These are phyloP conservation scores for Tetrapisispora nanseiensis DNA, from an alignment of 805 yeast genomes.

Conservation along the genomic window DNA sequence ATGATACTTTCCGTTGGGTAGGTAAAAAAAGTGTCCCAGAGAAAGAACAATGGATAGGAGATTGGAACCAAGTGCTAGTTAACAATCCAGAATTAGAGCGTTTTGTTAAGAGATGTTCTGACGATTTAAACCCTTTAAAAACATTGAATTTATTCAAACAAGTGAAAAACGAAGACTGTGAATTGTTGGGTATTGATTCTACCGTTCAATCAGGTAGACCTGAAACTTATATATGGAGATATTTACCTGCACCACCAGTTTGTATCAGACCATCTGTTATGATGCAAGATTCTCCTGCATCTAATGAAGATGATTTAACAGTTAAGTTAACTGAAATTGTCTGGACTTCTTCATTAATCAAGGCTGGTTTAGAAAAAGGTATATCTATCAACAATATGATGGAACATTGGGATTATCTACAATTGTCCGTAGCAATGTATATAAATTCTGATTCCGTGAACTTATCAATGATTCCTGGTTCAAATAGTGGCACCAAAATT, in stretches of 20 bases:
- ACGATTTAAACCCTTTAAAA: conserved; percentile 88
- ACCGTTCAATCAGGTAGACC: conserved; percentile 78
- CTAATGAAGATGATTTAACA: conserved; percentile 95
- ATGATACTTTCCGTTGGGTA: conserved; percentile 90
- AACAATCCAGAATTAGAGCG: conserved; percentile 83
- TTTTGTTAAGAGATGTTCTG: conserved; percentile 77
- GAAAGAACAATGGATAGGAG: conserved; percentile 77
- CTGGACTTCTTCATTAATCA: conserved; percentile 89
- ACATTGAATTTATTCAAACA: conserved; percentile 81
- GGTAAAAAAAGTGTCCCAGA: conserved; percentile 86
- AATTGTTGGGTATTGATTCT: conserved; percentile 82
- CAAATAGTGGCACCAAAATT: conserved; percentile 41
- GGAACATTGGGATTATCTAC: conserved; percentile 99
- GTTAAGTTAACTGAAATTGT: conserved; percentile 93
- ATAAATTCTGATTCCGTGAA: conserved; percentile 91
- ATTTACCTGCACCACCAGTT: conserved; percentile 97
- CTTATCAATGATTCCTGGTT: conserved; percentile 68
- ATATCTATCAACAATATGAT: conserved; percentile 83
- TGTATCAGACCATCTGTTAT: conserved; percentile 95
- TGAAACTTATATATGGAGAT: conserved; percentile 93
- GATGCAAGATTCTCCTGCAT: conserved; percentile 80
- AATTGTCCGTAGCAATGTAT: conserved; percentile 92
- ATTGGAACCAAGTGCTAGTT: conserved; percentile 63
- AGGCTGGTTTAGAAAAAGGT: conserved; percentile 93
- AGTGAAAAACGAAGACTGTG: conserved; percentile 80